A percentile compares a stretch with the other conserved stretches of the same genome.
phyloP scores from a whole-genome alignment of 495 filamentous ascomycete genomes.

The Neurospora sp. region DNA sequence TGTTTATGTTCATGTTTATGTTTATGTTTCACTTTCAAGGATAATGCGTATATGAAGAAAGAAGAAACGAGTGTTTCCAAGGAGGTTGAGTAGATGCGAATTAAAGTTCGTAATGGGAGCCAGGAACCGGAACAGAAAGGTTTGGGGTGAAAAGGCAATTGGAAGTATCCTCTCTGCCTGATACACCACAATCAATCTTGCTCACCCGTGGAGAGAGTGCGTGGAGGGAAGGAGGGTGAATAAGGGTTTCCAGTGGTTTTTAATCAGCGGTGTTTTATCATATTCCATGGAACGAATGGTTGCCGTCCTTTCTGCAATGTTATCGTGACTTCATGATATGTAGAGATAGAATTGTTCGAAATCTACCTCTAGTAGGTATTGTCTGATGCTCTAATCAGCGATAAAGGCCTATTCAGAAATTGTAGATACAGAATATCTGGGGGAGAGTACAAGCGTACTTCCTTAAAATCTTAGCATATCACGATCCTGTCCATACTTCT shows the following conservation, averaged over 20 bases:
- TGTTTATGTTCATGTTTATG: neutral
- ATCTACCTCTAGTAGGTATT: neutral
- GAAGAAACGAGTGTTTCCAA: neutral
- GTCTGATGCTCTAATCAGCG: neutral
- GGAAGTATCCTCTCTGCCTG: neutral
- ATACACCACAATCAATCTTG: neutral
- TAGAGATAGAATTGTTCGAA: neutral
- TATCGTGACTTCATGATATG: neutral
- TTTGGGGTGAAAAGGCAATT: neutral
- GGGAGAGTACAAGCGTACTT: neutral
- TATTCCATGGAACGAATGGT: neutral
- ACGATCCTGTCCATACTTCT: neutral
- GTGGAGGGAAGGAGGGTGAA: neutral
- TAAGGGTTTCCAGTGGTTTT: neutral
- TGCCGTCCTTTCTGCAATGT: neutral
- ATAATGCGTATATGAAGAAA: neutral
- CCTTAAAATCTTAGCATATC: neutral
- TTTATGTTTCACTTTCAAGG: neutral
- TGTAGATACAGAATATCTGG: neutral
- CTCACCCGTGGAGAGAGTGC: neutral
- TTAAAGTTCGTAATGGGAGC: neutral
- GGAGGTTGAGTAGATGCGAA: neutral
- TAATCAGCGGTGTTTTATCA: neutral
- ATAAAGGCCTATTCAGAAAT: neutral
- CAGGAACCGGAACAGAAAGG: neutral